Evolutionary conservation across 306 rosid species (phyloP).

Genomic region (Citrullus amarus): DNA sequence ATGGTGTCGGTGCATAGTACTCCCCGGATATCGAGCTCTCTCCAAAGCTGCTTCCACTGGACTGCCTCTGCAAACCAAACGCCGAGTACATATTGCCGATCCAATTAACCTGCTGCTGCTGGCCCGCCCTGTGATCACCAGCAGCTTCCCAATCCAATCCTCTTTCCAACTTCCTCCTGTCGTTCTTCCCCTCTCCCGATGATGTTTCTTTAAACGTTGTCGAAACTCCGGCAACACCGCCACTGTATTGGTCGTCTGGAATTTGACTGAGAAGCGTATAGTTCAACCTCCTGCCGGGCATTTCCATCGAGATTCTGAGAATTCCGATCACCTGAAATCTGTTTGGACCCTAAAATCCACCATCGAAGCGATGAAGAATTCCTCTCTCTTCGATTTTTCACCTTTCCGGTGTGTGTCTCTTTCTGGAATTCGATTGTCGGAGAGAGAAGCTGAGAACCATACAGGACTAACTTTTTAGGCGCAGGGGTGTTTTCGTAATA

Average conservation of each 20-base stretch:
- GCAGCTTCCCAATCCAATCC: slow-evolving; percentile 63
- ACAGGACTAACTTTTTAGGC: background rate
- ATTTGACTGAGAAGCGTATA: slow-evolving; percentile 65
- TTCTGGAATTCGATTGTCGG: slow-evolving; percentile 13
- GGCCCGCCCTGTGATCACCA: slow-evolving; percentile 48
- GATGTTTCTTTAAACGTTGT: slow-evolving; percentile 36
- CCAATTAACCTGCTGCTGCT: slow-evolving; percentile 57
- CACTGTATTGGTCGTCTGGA: slow-evolving; percentile 57
- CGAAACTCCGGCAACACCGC: slow-evolving; percentile 22
- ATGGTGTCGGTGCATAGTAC: slow-evolving; percentile 58
- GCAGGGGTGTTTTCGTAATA: slow-evolving; percentile 5
- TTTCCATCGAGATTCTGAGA: slow-evolving; percentile 47
- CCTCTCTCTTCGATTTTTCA: background rate
- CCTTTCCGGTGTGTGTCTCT: background rate
- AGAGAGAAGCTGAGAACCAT: background rate
- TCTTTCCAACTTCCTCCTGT: slow-evolving; percentile 36
- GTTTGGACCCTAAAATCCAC: slow-evolving; percentile 39
- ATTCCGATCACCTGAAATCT: slow-evolving; percentile 25
- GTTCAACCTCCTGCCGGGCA: slow-evolving; percentile 80
- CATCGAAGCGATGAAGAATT: slow-evolving; percentile 25
- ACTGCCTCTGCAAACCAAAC: slow-evolving; percentile 84
- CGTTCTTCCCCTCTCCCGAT: slow-evolving; percentile 53
- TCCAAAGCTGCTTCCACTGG: slow-evolving; percentile 93
- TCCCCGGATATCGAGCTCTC: slow-evolving; percentile 94
- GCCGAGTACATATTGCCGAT: slow-evolving; percentile 53